phyloP scores from a whole-genome alignment of 345 rosid genomes.

The Salix exigua region DNA sequence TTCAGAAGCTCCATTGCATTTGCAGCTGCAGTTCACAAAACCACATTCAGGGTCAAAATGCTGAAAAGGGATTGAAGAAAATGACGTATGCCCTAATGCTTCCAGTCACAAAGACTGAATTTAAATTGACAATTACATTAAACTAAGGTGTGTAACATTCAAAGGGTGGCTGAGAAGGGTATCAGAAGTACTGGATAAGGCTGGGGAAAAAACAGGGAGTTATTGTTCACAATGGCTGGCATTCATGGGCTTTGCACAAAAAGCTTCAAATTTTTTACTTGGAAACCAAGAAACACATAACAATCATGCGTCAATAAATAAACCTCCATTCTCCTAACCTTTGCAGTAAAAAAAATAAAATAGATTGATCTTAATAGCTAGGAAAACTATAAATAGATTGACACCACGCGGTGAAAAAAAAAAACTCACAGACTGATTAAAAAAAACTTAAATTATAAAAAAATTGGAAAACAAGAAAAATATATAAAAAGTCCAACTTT shows the following conservation, averaged over 20 bases:
- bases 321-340: not conserved
- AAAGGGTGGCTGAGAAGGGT: not conserved
- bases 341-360: not conserved
- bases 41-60: not conserved
- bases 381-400: not conserved
- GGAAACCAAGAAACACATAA: not conserved
- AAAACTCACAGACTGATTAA: not conserved
- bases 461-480: not conserved
- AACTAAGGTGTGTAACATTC: not conserved
- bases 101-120: not conserved
- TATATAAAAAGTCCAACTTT: not conserved
- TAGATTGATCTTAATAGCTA: not conserved
- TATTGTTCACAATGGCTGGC: not conserved
- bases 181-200: not conserved
- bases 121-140: not conserved
- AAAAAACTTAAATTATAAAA: not conserved
- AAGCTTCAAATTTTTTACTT: not conserved
- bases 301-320: not conserved
- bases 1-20: slow-evolving; percentile 54
- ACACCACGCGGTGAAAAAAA: not conserved
- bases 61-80: not conserved
- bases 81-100: not conserved
- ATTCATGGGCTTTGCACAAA: not conserved
- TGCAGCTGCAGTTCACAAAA: slow-evolving; percentile 42
- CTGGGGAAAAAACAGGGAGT: not conserved